Percentiles rank a stretch among this genome's conserved stretches.
phyloP scores from a whole-genome alignment of 2,329 filamentous ascomycete genomes.

The Fusarium sp. region DNA sequence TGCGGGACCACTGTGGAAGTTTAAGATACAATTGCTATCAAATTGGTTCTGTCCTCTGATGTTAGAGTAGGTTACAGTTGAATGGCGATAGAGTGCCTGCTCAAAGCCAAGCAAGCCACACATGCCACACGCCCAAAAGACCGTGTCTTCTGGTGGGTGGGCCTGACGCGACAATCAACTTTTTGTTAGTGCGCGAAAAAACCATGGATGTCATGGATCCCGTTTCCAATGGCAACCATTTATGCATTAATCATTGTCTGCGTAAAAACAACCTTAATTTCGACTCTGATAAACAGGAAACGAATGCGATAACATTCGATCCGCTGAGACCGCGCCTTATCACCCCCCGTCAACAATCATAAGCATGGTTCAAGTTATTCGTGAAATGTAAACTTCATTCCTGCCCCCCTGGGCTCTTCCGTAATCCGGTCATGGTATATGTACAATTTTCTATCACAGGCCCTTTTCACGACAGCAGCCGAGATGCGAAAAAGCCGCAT shows the following conservation, averaged over 20 bases:
- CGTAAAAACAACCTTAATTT: constrained; percentile 9
- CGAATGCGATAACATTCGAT: neutral
- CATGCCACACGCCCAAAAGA: constrained; percentile 27
- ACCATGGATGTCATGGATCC: constrained; percentile 12
- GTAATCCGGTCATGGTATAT: constrained; percentile 56
- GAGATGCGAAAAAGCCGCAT: constrained; percentile 37
- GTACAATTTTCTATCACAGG: constrained; percentile 56
- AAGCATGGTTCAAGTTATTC: constrained; percentile 10
- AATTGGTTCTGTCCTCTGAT: constrained; percentile 1
- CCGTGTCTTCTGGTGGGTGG: constrained; percentile 11
- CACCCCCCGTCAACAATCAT: neutral
- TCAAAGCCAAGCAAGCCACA: constrained; percentile 21
- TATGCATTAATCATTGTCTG: constrained; percentile 9
- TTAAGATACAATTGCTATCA: neutral
- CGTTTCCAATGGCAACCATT: constrained; percentile 42
- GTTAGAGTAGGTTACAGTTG: constrained; percentile 14
- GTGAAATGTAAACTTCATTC: constrained; percentile 49
- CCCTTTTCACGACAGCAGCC: constrained; percentile 42
- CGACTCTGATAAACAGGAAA: neutral
- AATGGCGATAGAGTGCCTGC: constrained; percentile 18
- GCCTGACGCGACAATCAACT: constrained; percentile 23
- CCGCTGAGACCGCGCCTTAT: neutral
- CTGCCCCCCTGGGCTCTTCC: constrained; percentile 46
- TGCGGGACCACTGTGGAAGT: neutral
- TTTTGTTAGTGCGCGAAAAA: constrained; percentile 3